Percentiles rank a stretch among this genome's conserved stretches.
These are phyloP conservation scores for Suillus brevipes DNA, from an alignment of 768 basidiomycete species.

Conservation along the genomic window DNA sequence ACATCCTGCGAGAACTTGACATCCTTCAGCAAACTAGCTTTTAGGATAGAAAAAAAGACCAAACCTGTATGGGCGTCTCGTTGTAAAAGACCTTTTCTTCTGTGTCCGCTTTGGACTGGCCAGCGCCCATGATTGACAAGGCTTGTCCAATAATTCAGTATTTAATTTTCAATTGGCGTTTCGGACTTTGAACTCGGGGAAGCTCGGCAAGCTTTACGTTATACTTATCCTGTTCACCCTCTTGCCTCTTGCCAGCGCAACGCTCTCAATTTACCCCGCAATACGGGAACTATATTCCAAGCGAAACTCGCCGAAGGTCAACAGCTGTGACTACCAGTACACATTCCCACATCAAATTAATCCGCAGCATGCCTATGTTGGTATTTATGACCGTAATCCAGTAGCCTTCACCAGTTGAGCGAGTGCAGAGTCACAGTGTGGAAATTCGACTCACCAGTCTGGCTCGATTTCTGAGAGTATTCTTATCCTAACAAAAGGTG, in stretches of 20 bases:
- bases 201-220: not conserved
- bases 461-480: conserved; percentile 93
- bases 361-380: conserved; percentile 28
- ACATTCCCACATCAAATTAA: not conserved
- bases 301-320: not conserved
- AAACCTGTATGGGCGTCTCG: conserved; percentile 55
- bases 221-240: too few relatives aligned
- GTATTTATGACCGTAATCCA: conserved; percentile 52
- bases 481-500: conserved; percentile 61
- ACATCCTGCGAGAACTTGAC: conserved; percentile 80
- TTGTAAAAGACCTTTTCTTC: conserved; percentile 58
- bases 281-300: not conserved
- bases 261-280: not conserved
- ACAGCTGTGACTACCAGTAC: too few relatives aligned
- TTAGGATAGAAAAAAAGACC: conserved; percentile 13
- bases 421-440: conserved; percentile 1
- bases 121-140: conserved; percentile 55
- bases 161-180: not conserved
- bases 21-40: conserved; percentile 5
- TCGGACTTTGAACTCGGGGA: not conserved
- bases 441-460: conserved; percentile 67
- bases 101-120: conserved; percentile 60
- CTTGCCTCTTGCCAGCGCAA: not conserved
- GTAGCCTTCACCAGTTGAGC: conserved; percentile 36
- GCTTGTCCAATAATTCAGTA: not conserved